Conservation (phyloP, 2,329 filamentous ascomycete genomes). For the Grosmannia huntii region DNA sequence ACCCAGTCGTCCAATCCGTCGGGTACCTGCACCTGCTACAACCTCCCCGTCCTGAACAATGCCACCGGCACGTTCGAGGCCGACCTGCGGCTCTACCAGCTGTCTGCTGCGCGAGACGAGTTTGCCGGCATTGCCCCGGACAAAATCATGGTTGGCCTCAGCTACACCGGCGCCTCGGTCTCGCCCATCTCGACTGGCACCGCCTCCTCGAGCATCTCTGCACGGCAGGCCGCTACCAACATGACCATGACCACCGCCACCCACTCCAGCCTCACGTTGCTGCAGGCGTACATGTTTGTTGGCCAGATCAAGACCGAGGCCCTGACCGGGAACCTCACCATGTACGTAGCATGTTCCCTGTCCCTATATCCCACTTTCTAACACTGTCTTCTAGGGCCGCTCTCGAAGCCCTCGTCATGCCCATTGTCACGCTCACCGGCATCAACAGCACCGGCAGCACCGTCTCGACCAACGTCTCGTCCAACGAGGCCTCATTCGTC, state of each 20-base stretch:
- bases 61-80: slow-evolving; percentile 60
- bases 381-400: slow-evolving; percentile 29
- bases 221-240: neutral
- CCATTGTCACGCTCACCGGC: slow-evolving; percentile 54
- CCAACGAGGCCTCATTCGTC: slow-evolving; percentile 59
- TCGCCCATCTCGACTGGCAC: slow-evolving; percentile 21
- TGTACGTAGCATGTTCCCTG: slow-evolving; percentile 34
- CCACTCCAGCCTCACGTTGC: slow-evolving; percentile 22
- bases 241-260: slow-evolving; percentile 4
- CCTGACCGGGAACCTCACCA: slow-evolving; percentile 42
- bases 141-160: slow-evolving; percentile 41
- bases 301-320: slow-evolving; percentile 50
- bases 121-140: slow-evolving; percentile 39
- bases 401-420: slow-evolving; percentile 52
- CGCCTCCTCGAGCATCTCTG: slow-evolving; percentile 11
- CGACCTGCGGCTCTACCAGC: slow-evolving; percentile 61
- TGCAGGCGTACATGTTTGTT: slow-evolving; percentile 56
- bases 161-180: slow-evolving; percentile 41
- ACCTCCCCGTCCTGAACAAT: slow-evolving; percentile 58
- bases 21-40: slow-evolving; percentile 73
- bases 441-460: slow-evolving; percentile 34
- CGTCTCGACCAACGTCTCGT: slow-evolving; percentile 52
- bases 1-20: slow-evolving; percentile 55
- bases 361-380: neutral
- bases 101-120: slow-evolving; percentile 43